phyloP scores from a whole-genome alignment of 495 filamentous ascomycete species.

The Aspergillus asperescens region DNA sequence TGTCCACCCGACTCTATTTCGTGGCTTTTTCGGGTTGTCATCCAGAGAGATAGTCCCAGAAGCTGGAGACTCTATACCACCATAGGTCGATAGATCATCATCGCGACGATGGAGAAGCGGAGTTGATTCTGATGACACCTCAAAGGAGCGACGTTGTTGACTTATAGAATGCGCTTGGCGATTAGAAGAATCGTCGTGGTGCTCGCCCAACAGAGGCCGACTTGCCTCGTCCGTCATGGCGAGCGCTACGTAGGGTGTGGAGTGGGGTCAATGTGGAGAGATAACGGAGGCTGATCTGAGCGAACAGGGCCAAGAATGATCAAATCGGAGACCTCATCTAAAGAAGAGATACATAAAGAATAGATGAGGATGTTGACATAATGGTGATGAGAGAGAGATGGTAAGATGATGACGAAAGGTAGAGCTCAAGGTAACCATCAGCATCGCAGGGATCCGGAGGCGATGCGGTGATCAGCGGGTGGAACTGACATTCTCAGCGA shows the following conservation, averaged over 20 bases:
- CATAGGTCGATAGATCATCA: conserved; percentile 31
- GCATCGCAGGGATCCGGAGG: not conserved
- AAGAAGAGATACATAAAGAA: not conserved
- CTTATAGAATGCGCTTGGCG: conserved; percentile 14
- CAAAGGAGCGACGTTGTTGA: conserved; percentile 25
- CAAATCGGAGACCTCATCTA: not conserved
- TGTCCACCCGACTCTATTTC: conserved; percentile 46
- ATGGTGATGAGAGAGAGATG: not conserved
- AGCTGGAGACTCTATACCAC: conserved; percentile 23
- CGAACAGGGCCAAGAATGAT: not conserved
- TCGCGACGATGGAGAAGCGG: conserved; percentile 38
- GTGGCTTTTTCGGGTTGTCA: conserved; percentile 20
- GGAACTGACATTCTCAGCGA: conserved; percentile 48
- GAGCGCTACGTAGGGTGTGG: conserved; percentile 11
- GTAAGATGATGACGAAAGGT: conserved; percentile 32
- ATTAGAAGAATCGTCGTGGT: conserved; percentile 18
- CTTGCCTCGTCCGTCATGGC: conserved; percentile 36
- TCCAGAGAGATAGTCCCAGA: conserved; percentile 14
- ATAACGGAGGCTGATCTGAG: conserved; percentile 3
- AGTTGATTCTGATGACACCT: conserved; percentile 41
- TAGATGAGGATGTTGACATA: not conserved
- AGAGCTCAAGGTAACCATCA: conserved; percentile 42
- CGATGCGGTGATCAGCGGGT: not conserved
- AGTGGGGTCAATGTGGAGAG: conserved; percentile 11
- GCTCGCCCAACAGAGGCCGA: conserved; percentile 28